Evolutionary conservation across 2,329 filamentous ascomycete genomes (phyloP).

Genomic region (Fusarium solani-melongenae): DNA sequence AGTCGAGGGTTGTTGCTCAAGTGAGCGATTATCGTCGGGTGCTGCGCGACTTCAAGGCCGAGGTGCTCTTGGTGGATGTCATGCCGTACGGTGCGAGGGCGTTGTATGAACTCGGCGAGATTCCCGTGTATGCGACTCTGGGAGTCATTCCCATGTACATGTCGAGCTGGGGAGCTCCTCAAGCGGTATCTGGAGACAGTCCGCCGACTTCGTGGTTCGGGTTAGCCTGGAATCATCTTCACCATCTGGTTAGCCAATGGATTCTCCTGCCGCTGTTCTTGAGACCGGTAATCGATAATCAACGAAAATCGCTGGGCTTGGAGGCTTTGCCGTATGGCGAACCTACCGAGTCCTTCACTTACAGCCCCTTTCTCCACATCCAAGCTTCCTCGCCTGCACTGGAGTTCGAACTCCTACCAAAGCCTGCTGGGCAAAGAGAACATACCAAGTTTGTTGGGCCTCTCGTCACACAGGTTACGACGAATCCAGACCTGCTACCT

Average conservation of each 20-base stretch:
- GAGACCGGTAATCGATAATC: constrained; percentile 45
- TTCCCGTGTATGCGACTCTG: constrained; percentile 51
- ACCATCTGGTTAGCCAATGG: constrained; percentile 44
- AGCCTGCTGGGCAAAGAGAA: constrained; percentile 26
- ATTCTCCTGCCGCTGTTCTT: constrained; percentile 42
- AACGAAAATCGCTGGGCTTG: constrained; percentile 46
- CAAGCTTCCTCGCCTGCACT: constrained; percentile 50
- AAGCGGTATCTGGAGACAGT: constrained; percentile 46
- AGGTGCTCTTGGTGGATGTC: constrained; percentile 53
- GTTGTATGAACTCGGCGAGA: constrained; percentile 48
- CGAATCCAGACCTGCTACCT: constrained; percentile 38
- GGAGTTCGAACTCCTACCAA: constrained; percentile 46
- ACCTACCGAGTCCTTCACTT: constrained; percentile 47
- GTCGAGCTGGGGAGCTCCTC: constrained; percentile 43
- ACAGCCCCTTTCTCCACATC: constrained; percentile 53
- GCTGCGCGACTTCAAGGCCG: constrained; percentile 43
- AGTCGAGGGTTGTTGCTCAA: constrained; percentile 48
- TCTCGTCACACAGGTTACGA: constrained; percentile 42
- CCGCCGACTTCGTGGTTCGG: constrained; percentile 44
- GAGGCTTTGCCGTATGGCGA: constrained; percentile 43
- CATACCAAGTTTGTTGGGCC: constrained; percentile 49
- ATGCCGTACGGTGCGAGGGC: constrained; percentile 51
- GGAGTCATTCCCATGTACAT: constrained; percentile 54
- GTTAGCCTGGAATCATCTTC: constrained; percentile 42
- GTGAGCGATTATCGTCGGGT: constrained; percentile 50